phyloP scores from a whole-genome alignment of 2,329 filamentous ascomycete species.

The Ophiostoma triangulosporum region DNA sequence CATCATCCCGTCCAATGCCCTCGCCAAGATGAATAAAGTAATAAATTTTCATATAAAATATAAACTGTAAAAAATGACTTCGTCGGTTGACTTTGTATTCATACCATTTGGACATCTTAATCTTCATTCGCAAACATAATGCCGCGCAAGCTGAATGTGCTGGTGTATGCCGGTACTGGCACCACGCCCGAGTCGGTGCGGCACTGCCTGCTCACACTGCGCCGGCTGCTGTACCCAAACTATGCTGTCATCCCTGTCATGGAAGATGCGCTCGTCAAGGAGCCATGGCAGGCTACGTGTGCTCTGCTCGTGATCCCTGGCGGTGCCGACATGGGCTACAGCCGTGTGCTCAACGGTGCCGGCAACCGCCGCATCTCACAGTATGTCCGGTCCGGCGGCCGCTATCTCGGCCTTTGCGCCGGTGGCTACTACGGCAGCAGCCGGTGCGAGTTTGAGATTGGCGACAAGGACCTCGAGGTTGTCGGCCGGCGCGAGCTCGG shows the following conservation, averaged over 20 bases:
- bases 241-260: constrained; percentile 86
- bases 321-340: constrained; percentile 88
- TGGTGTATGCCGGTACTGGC: constrained; percentile 79
- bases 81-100: too few species aligned
- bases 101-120: too few species aligned
- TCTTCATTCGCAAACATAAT: constrained; percentile 40
- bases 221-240: constrained; percentile 71
- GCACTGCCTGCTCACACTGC: constrained; percentile 77
- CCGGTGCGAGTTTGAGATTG: constrained; percentile 84
- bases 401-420: constrained; percentile 84
- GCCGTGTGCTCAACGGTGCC: constrained; percentile 70
- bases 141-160: constrained; percentile 66
- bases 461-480: constrained; percentile 68
- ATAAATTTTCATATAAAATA: neutral
- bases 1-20: neutral
- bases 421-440: constrained; percentile 81
- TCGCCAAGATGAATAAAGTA: neutral
- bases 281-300: constrained; percentile 81
- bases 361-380: constrained; percentile 76
- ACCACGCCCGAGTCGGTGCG: constrained; percentile 79
- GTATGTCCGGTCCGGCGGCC: constrained; percentile 73
- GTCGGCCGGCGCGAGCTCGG: constrained; percentile 70
- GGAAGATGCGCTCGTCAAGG: constrained; percentile 66
- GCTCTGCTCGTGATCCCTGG: constrained; percentile 85
- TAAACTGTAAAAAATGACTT: neutral